A percentile compares a stretch with the other conserved stretches of the same genome.
phyloP scores from a whole-genome alignment of 345 rosid species.

The Lumnitzera racemosa region DNA sequence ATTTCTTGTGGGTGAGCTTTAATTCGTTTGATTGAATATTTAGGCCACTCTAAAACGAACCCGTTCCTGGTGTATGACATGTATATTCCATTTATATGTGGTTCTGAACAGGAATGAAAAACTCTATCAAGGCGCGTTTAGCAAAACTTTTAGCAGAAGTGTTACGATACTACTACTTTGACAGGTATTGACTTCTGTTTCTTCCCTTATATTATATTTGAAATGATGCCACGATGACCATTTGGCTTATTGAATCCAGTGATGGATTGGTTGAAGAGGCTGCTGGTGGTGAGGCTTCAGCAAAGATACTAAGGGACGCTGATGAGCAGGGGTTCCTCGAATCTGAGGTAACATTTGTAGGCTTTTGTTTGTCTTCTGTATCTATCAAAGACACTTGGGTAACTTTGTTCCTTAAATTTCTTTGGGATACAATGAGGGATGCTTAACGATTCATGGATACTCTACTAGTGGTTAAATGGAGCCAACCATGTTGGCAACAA shows the following conservation, averaged over 20 bases:
- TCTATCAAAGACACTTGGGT: too few relatives aligned
- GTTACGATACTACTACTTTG: conserved; percentile 70
- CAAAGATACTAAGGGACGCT: conserved; percentile 43
- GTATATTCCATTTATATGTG: too few relatives aligned
- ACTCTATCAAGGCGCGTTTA: conserved; percentile 43
- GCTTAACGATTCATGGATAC: too few relatives aligned
- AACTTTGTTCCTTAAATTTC: too few relatives aligned
- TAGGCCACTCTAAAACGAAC: too few relatives aligned
- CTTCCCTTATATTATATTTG: background rate
- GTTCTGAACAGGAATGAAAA: conserved; percentile 49
- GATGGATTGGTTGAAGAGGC: conserved; percentile 78
- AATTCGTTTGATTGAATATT: conserved; percentile 1
- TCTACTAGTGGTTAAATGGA: too few relatives aligned
- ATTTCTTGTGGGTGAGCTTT: conserved; percentile 65
- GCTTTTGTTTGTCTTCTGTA: conserved; percentile 2
- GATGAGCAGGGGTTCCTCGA: conserved; percentile 65
- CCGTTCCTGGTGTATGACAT: too few relatives aligned
- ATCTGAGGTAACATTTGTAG: conserved; percentile 46
- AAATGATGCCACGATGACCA: conserved; percentile 5
- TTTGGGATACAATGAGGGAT: too few relatives aligned
- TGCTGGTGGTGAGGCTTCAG: conserved; percentile 65
- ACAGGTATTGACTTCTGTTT: conserved; percentile 33
- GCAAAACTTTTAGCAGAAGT: conserved; percentile 64
- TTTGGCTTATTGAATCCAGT: conserved; percentile 30
- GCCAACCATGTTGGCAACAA: too few relatives aligned